Percentiles rank a stretch among this genome's conserved stretches.
These are phyloP conservation scores for Emericellopsis cladophorae DNA, from an alignment of 2,329 filamentous ascomycete genomes.

Conservation along the genomic window DNA sequence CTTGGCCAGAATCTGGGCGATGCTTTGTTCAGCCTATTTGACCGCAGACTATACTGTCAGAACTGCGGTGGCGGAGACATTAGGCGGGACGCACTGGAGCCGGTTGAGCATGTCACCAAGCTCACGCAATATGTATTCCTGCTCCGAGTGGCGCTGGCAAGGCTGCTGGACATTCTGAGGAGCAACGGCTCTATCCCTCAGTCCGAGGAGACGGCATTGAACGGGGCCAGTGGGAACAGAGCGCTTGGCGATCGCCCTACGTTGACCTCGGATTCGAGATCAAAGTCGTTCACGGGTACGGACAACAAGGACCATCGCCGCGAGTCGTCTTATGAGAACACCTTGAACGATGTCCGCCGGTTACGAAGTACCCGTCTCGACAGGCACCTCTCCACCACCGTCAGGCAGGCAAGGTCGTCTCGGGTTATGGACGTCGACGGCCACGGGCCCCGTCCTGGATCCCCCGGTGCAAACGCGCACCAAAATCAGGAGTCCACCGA, in stretches of 20 bases:
- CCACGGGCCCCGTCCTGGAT: slow-evolving; percentile 60
- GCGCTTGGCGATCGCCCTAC: slow-evolving; percentile 39
- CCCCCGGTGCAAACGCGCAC: slow-evolving; percentile 46
- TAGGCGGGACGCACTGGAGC: slow-evolving; percentile 34
- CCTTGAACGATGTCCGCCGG: slow-evolving; percentile 86
- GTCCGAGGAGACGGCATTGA: slow-evolving; percentile 45
- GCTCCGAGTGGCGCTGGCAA: slow-evolving; percentile 78
- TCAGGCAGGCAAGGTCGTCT: slow-evolving; percentile 80
- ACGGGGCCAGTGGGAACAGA: slow-evolving; percentile 17
- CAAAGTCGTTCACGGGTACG: slow-evolving; percentile 58
- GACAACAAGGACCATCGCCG: slow-evolving; percentile 42
- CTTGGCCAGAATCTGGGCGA: slow-evolving; percentile 56
- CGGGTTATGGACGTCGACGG: slow-evolving; percentile 64
- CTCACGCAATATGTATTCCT: slow-evolving; percentile 92
- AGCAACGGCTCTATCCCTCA: slow-evolving; percentile 71
- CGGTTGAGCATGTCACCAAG: slow-evolving; percentile 67
- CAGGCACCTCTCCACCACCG: slow-evolving; percentile 85
- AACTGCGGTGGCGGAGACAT: slow-evolving; percentile 41
- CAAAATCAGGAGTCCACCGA: slow-evolving; percentile 48
- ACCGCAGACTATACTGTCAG: slow-evolving; percentile 59
- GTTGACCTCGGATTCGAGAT: slow-evolving; percentile 54
- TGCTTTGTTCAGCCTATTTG: slow-evolving; percentile 56
- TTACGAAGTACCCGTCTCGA: slow-evolving; percentile 88
- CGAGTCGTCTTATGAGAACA: slow-evolving; percentile 82
- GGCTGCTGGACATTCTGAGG: slow-evolving; percentile 76